phyloP scores from a whole-genome alignment of 305 asterid species.

The Salvia sclarea region DNA sequence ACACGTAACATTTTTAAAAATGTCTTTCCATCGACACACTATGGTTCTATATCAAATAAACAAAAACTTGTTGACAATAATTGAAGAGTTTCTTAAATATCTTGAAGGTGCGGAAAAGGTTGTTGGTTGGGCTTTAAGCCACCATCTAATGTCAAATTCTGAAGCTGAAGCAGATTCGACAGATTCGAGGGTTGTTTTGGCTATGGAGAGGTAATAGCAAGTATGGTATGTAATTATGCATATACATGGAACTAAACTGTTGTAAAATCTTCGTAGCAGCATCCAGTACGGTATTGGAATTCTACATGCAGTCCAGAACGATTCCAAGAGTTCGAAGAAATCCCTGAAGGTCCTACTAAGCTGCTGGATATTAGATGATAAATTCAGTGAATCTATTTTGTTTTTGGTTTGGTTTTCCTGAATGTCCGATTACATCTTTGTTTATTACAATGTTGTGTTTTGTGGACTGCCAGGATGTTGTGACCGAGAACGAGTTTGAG shows the following conservation, averaged over 20 bases:
- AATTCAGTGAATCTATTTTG: constrained; percentile 18
- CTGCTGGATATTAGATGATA: constrained; percentile 29
- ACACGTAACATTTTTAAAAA: constrained; percentile 8
- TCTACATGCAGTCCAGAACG: constrained; percentile 57
- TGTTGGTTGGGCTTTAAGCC: constrained; percentile 76
- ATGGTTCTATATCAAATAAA: constrained; percentile 16
- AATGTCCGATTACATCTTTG: constrained; percentile 9
- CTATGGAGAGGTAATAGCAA: constrained; percentile 58
- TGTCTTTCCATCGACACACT: constrained; percentile 2
- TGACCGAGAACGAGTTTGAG: constrained; percentile 59
- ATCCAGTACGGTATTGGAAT: constrained; percentile 62
- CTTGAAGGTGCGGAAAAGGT: constrained; percentile 74
- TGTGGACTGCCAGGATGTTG: constrained; percentile 48
- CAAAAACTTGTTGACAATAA: constrained; percentile 16
- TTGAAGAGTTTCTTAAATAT: constrained; percentile 29
- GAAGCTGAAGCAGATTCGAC: constrained; percentile 42
- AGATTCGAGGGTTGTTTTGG: constrained; percentile 44
- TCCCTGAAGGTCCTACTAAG: constrained; percentile 54
- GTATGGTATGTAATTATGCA: constrained; percentile 24
- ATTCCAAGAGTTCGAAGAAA: constrained; percentile 62
- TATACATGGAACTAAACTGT: constrained; percentile 21
- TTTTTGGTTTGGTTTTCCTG: constrained; percentile 24
- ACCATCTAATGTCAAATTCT: constrained; percentile 55
- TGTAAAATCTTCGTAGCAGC: constrained; percentile 42
- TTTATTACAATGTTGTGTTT: constrained; percentile 20